Evolutionary conservation across 805 yeast species (phyloP), one percentile per base, ranked within the genome.

Genomic region (Pichia insulana): DNA sequence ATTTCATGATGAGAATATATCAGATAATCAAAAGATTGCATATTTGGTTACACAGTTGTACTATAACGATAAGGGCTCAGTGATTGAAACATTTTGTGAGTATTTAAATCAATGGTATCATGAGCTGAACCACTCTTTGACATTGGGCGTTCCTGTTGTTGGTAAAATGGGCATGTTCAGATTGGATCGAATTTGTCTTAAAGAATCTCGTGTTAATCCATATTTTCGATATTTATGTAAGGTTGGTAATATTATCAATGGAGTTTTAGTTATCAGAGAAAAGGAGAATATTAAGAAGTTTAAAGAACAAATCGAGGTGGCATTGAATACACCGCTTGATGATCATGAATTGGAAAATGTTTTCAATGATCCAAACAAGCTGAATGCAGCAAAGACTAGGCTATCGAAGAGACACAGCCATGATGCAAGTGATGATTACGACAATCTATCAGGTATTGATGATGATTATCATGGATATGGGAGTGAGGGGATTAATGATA

Each of bases 11-110:
- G 43, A 42, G 2, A 35, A 19, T 2, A 38, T 58, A 30, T 48
- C 59, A 11, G 49, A 45, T n/a, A 55, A 43, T 17, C 55, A 54
- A 43, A 55, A 53, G 33, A 49, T 59, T 25, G 34, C 57, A 19
- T 37, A 57, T 7, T 36, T 57, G 18, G 56, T 52, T 7, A 52
- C 59, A 32, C 39, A 46, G 13, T 41, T 59, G 15, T 43, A 50
- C 28, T 49, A 64, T 12, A 78, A 76, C 34, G 75, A 72, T 38
- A 69, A 74, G 43, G 56, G 73, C 15, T 56, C 59, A 0, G 51
- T 69, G 4, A 54, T 81, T 13, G 66, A 67, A n/a, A 68, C 73
- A 69, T 46, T 77, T 13, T 54, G 63, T 3, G 51, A 57, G 4
- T 37, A 32, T 19, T 19, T 51, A n/a, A 34, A 15, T 4, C 51